Percentiles rank a stretch among this genome's conserved stretches.
phyloP scores from a whole-genome alignment of 177 flowering plant genomes.

The Vitis hybrid region DNA sequence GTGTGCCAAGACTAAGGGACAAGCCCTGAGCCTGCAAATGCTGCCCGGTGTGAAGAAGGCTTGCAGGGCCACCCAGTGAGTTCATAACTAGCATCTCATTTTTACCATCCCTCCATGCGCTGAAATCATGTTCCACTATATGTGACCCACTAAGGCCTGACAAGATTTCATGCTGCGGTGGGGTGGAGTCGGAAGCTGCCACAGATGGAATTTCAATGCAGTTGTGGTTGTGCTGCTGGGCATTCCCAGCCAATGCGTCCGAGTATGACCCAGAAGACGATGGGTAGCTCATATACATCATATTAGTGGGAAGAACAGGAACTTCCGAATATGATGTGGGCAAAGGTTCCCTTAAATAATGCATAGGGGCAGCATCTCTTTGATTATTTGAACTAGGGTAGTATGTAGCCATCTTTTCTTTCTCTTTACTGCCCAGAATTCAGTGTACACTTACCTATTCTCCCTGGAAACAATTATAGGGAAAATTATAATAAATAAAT shows the following conservation, averaged over 20 bases:
- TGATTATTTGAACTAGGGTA: constrained; percentile 59
- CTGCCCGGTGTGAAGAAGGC: constrained; percentile 48
- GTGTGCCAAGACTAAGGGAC: constrained; percentile 81
- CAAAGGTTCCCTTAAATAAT: constrained; percentile 49
- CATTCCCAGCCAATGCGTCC: constrained; percentile 45
- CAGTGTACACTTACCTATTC: constrained; percentile 7
- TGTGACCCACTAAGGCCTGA: constrained; percentile 45
- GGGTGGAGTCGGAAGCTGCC: constrained; percentile 37
- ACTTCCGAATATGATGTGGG: constrained; percentile 52
- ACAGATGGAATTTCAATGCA: constrained; percentile 48
- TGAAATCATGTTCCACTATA: constrained; percentile 39
- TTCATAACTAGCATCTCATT: constrained; percentile 60
- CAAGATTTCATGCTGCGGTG: constrained; percentile 53
- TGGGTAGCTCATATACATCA: constrained; percentile 59
- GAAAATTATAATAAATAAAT: neutral
- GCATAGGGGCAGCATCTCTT: constrained; percentile 50
- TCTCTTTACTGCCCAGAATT: constrained; percentile 16
- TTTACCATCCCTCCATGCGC: constrained; percentile 64
- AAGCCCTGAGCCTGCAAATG: constrained; percentile 70
- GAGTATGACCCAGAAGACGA: constrained; percentile 50
- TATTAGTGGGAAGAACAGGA: constrained; percentile 44
- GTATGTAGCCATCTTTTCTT: constrained; percentile 66
- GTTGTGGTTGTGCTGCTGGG: constrained; percentile 45
- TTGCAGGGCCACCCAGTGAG: constrained; percentile 27
- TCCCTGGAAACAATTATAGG: constrained; percentile 1